These are phyloP conservation scores for Neurospora pannonica DNA, from an alignment of 495 filamentous ascomycete species.

Conservation along the genomic window DNA sequence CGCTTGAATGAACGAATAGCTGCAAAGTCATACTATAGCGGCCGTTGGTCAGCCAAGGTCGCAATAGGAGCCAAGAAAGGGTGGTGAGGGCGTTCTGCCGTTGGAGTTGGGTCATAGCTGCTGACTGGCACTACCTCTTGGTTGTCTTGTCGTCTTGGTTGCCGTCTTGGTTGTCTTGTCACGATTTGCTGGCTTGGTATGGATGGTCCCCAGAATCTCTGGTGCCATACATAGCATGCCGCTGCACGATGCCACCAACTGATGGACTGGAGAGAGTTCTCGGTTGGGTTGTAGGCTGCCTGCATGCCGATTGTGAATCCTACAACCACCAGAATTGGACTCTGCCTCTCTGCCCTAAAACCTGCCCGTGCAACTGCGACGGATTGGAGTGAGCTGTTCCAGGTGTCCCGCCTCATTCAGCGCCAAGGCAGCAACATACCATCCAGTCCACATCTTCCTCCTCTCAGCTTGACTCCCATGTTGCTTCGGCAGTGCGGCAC, in stretches of 20 bases:
- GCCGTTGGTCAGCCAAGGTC: background rate
- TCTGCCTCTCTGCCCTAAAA: background rate
- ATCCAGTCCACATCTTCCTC: background rate
- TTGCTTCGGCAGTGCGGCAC: background rate
- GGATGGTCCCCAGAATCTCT: background rate
- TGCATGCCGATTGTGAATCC: background rate
- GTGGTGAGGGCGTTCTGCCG: background rate
- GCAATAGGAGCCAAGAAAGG: background rate
- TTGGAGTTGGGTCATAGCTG: background rate
- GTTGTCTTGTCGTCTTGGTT: background rate
- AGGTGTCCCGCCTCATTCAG: background rate
- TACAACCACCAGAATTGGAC: background rate
- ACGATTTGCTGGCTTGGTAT: background rate
- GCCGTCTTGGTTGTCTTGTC: background rate
- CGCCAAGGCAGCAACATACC: background rate
- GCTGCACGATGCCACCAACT: background rate
- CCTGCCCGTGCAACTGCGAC: background rate
- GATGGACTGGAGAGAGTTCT: background rate
- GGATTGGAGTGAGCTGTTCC: background rate
- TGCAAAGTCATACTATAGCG: background rate
- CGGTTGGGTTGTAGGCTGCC: background rate
- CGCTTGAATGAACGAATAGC: background rate
- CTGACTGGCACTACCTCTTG: background rate
- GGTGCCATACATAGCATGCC: background rate
- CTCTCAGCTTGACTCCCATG: background rate